Base-by-base conservation (phyloP, 2,329 filamentous ascomycete genomes). In the Cladosporium sp. region DNA sequence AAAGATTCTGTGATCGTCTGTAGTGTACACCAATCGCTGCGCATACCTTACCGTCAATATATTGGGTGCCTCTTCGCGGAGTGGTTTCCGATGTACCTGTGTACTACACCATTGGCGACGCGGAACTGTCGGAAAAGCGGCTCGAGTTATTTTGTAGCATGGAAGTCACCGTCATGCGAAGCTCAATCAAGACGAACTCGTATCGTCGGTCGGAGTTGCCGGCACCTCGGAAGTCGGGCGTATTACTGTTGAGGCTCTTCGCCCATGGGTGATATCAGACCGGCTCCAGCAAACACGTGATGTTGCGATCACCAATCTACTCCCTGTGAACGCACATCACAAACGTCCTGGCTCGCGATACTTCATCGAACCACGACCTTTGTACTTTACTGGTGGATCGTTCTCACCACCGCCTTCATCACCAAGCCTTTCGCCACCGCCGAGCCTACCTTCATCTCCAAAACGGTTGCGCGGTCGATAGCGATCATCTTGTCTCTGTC, bases 371-470 rank as follows among this genome's bases (percentile, higher is more conserved):
- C 78, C 78, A 52, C 78, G 65, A n/a, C 78, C 78, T 65, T 79
- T 79, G 71, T 78, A 79, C 67, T 78, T 77, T 31, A 79, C 74
- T 4, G 73, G 72, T 52, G 72, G 69, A 16, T 73, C 76, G n/a
- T 72, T 67, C 18, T 73, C 72, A 49, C 56, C 40, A 31, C 26
- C 46, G 21, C 21, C 33, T 40, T 52, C 35, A 55, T 31, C 65
- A 29, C 60, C 69, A n/a, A 49, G 31, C 16, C 33, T 28, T 23
- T 35, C 50, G 16, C 29, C 60, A 53, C 66, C 69, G 26, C 67
- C 73, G 73, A 83, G n/a, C 76, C 82, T 62, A 75, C 81, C 61
- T 70, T 81, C 68, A 76, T 82, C 46, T 26, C 76, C 77, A 44
- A 55, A 55, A 18, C 81, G 80, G n/a, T 79, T 79, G 31, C 56